Conservation (phyloP, 2,329 filamentous ascomycete genomes). For the Alternaria triticina region DNA sequence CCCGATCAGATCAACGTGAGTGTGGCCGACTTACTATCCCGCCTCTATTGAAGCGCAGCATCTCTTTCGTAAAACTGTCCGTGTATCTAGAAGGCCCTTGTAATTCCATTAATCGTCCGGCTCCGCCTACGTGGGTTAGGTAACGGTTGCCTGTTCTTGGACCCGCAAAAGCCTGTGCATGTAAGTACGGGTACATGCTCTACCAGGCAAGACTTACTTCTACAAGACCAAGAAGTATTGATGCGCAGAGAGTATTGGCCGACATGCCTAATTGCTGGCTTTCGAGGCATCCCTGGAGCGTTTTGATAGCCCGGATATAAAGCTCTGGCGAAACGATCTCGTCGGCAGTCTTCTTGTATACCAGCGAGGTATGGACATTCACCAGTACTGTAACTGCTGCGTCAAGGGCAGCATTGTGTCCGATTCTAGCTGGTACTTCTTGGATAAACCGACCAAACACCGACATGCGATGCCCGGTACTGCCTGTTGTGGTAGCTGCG, state of each 20-base stretch:
- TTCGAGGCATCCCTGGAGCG: slow-evolving; percentile 35
- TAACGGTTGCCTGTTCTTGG: slow-evolving; percentile 40
- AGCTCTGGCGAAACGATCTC: slow-evolving; percentile 36
- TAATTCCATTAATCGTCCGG: slow-evolving; percentile 41
- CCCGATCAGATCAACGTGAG: not conserved
- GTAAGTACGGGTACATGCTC: not conserved
- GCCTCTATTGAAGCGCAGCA: slow-evolving; percentile 39
- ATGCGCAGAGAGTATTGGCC: slow-evolving; percentile 43
- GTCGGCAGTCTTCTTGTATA: slow-evolving; percentile 27
- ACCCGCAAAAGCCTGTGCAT: slow-evolving; percentile 36
- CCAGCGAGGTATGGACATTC: slow-evolving; percentile 33
- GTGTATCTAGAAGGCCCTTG: slow-evolving; percentile 36
- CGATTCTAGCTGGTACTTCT: slow-evolving; percentile 39
- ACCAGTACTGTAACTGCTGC: slow-evolving; percentile 40
- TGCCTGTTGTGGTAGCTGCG: slow-evolving; percentile 31
- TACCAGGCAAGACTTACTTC: slow-evolving; percentile 25
- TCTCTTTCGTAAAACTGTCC: slow-evolving; percentile 40
- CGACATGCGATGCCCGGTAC: slow-evolving; percentile 38
- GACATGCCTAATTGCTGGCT: slow-evolving; percentile 38
- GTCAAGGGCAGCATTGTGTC: slow-evolving; percentile 40
- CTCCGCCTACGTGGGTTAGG: slow-evolving; percentile 42
- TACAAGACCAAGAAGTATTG: slow-evolving; percentile 40
- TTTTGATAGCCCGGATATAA: slow-evolving; percentile 41
- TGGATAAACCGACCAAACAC: slow-evolving; percentile 41
- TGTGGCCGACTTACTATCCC: slow-evolving; percentile 32